phyloP scores from a whole-genome alignment of 2,329 filamentous ascomycete species.

The Botrytis galanthina region DNA sequence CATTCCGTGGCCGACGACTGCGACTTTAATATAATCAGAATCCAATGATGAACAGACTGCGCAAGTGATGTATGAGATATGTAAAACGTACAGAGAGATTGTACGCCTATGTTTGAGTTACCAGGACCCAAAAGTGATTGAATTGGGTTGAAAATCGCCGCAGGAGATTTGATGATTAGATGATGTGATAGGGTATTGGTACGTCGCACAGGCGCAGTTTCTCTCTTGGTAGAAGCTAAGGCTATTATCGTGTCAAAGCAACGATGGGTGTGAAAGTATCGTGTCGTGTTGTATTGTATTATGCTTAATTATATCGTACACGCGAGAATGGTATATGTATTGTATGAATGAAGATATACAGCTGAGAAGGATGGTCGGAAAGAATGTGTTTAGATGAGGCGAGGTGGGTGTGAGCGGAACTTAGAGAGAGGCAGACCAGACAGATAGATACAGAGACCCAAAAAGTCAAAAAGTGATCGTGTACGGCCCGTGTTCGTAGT shows the following conservation, averaged over 20 bases:
- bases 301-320: not conserved
- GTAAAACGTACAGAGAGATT: not conserved
- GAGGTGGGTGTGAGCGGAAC: not conserved
- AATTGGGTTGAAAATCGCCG: not conserved
- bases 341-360: constrained; percentile 7
- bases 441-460: not conserved
- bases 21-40: constrained; percentile 8
- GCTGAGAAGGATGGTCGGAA: not conserved
- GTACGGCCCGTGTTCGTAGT: not conserved
- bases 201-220: constrained; percentile 12
- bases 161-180: not conserved
- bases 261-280: not conserved
- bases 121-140: not conserved
- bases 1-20: constrained; percentile 20
- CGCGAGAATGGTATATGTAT: not conserved
- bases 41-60: not conserved
- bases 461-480: not conserved
- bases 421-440: not conserved
- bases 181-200: not conserved
- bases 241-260: not conserved
- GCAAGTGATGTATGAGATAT: not conserved
- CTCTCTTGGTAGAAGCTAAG: constrained; percentile 1
- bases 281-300: not conserved
- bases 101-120: not conserved
- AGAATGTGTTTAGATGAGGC: not conserved